phyloP scores from a whole-genome alignment of 192 early-diverging fungal species.

The Radiomyces spectabilis region DNA sequence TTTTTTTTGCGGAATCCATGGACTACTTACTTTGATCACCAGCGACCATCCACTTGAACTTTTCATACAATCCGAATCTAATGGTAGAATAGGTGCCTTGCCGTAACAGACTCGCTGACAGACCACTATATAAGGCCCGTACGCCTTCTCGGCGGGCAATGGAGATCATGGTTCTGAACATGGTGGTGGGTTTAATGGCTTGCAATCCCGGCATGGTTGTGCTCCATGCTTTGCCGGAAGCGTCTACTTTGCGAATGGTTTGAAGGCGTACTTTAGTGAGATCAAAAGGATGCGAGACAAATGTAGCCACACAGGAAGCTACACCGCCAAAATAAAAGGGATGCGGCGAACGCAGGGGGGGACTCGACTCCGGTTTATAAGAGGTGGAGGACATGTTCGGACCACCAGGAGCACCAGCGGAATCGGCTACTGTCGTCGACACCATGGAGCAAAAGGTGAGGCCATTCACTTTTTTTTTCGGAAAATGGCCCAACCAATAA shows the following conservation, averaged over 20 bases:
- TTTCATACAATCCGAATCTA: slow-evolving; percentile 72
- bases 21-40: slow-evolving; percentile 41
- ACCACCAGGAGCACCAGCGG: too few species aligned
- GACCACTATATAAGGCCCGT: slow-evolving; percentile 57
- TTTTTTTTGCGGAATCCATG: too few species aligned
- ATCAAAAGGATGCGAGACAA: slow-evolving; percentile 78
- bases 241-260: slow-evolving; percentile 15
- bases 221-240: slow-evolving; percentile 16
- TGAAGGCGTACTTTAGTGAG: slow-evolving; percentile 82
- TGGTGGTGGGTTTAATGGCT: slow-evolving; percentile 28
- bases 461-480: too few species aligned
- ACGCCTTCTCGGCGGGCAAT: slow-evolving; percentile 63
- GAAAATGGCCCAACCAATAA: too few species aligned
- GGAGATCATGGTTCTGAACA: slow-evolving; percentile 67
- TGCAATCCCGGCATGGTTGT: slow-evolving; percentile 3
- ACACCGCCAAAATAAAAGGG: slow-evolving; percentile 36
- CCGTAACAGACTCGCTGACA: slow-evolving; percentile 64
- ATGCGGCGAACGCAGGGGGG: slow-evolving; percentile 2
- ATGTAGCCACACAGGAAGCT: slow-evolving; percentile 45
- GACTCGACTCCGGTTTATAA: too few species aligned
- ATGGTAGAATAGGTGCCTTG: slow-evolving; percentile 77
- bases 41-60: slow-evolving; percentile 48
- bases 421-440: too few species aligned
- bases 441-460: too few species aligned
- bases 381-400: too few species aligned